phyloP scores from a whole-genome alignment of 306 rosid species.

The Cajanus cajan region DNA sequence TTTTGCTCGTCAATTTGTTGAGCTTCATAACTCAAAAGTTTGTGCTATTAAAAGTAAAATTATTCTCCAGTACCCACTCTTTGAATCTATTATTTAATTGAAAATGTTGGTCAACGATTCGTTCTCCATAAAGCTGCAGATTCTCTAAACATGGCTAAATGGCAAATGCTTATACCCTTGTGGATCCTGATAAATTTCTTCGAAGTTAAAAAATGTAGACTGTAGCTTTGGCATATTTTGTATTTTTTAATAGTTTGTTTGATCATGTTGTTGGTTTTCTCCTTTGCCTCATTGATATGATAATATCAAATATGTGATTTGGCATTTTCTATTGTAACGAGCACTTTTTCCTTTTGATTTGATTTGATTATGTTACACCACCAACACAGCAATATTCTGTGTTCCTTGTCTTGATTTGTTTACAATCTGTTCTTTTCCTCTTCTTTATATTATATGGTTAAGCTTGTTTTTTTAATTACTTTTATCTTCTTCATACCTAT shows the following conservation, averaged over 20 bases:
- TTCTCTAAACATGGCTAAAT: conserved; percentile 6
- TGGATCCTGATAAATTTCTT: conserved; percentile 6
- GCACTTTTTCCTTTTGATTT: neutral
- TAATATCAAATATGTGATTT: neutral
- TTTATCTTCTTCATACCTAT: neutral
- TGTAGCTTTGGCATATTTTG: conserved; percentile 1
- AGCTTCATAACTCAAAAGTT: conserved; percentile 20
- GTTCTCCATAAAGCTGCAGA: conserved; percentile 3
- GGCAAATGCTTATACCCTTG: neutral
- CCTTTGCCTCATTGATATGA: neutral
- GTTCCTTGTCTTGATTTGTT: neutral
- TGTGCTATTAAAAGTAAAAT: neutral
- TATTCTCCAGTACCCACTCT: conserved; percentile 5
- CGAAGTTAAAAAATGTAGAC: neutral
- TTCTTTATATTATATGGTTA: neutral
- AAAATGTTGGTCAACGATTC: neutral
- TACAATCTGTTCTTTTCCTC: neutral
- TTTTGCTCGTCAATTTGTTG: conserved; percentile 3
- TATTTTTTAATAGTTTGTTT: neutral
- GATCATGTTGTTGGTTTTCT: neutral
- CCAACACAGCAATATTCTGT: neutral
- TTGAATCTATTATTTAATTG: conserved; percentile 17
- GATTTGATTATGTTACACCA: neutral
- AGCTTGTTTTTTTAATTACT: neutral
- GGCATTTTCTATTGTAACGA: neutral